A percentile compares a stretch with the other conserved stretches of the same genome.
Evolutionary conservation across 768 basidiomycete genomes (phyloP).

Genomic region (Mycena albidolilacea): DNA sequence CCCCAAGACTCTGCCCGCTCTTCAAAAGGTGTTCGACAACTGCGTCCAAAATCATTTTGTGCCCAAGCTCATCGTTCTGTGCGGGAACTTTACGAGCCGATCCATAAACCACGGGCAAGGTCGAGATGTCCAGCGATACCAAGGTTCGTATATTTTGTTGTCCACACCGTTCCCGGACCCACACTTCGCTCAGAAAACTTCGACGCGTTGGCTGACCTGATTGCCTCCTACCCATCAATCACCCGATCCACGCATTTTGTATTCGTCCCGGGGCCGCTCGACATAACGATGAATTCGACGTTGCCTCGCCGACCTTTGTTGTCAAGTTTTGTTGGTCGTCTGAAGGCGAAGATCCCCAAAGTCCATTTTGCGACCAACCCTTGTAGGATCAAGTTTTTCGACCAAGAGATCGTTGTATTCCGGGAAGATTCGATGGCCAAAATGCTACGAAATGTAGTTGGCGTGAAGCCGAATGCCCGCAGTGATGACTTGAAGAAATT

Average conservation of each 20-base stretch:
- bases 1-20: constrained; percentile 82
- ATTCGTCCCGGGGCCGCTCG: constrained; percentile 94
- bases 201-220: constrained; percentile 87
- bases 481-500: constrained; percentile 91
- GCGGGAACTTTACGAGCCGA: constrained; percentile 94
- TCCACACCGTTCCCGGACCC: constrained; percentile 11
- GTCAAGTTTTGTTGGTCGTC: constrained; percentile 76
- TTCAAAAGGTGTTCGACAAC: constrained; percentile 91
- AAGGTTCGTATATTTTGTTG: constrained; percentile 65
- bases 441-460: constrained; percentile 93
- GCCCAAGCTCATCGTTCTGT: constrained; percentile 91
- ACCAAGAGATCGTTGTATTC: constrained; percentile 95
- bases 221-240: constrained; percentile 85
- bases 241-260: constrained; percentile 89
- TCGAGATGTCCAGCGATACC: constrained; percentile 86
- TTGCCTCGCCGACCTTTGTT: constrained; percentile 89
- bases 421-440: constrained; percentile 94
- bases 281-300: constrained; percentile 85
- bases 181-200: constrained; percentile 75
- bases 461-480: constrained; percentile 85
- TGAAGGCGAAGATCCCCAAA: constrained; percentile 83
- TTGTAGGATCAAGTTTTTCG: constrained; percentile 94
- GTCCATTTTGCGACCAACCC: constrained; percentile 91
- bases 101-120: constrained; percentile 86
- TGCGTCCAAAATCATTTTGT: constrained; percentile 90